These are phyloP conservation scores for Halophytophthora polymorphica DNA, from an alignment of 352 stramenopile genomes.

Conservation along the genomic window DNA sequence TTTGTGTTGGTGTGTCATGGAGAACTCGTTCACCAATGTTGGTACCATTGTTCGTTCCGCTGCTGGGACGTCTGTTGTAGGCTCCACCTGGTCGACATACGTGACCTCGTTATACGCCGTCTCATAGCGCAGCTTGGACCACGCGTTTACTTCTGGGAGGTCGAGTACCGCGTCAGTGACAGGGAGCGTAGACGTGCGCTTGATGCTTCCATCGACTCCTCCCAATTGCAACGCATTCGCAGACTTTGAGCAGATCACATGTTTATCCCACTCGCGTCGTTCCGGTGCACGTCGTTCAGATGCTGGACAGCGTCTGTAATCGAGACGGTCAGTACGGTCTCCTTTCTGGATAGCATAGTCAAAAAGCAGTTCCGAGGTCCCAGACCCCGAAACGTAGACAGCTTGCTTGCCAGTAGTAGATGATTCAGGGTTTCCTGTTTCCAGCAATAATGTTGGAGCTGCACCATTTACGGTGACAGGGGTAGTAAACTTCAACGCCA, in stretches of 20 bases:
- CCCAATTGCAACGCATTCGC: slow-evolving; percentile 49
- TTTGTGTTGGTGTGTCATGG: slow-evolving; percentile 33
- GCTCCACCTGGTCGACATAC: slow-evolving; percentile 56
- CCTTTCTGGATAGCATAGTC: slow-evolving; percentile 46
- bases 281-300: slow-evolving; percentile 19
- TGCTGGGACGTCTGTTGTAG: slow-evolving; percentile 20
- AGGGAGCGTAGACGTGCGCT: slow-evolving; percentile 35
- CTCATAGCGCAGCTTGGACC: slow-evolving; percentile 49
- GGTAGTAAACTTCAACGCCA: slow-evolving; percentile 47
- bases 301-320: slow-evolving; percentile 51
- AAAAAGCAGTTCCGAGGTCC: slow-evolving; percentile 40
- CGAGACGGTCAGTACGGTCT: slow-evolving; percentile 55
- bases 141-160: slow-evolving; percentile 60
- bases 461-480: slow-evolving; percentile 45
- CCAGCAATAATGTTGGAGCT: slow-evolving; percentile 35
- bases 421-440: slow-evolving; percentile 17
- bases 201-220: slow-evolving; percentile 36
- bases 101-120: slow-evolving; percentile 28
- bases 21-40: slow-evolving; percentile 36
- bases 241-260: slow-evolving; percentile 39
- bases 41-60: neutral
- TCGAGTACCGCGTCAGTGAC: slow-evolving; percentile 49
- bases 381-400: slow-evolving; percentile 41
- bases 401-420: slow-evolving; percentile 19
- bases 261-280: slow-evolving; percentile 42